Conservation (phyloP, 495 filamentous ascomycete genomes). For the Penicillium parvum region DNA sequence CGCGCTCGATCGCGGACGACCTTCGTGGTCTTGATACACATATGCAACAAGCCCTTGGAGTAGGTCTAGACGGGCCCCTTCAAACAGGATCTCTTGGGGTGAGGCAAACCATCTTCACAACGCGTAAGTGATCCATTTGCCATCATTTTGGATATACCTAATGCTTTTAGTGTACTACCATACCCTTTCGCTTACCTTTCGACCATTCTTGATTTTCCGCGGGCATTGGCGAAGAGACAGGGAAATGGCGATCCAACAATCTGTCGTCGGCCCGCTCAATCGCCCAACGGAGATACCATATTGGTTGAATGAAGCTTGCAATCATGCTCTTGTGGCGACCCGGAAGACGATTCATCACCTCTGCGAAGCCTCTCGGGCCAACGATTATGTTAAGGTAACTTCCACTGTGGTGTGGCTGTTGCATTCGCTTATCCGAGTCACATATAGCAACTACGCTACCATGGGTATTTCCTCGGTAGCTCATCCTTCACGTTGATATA, state of each 20-base stretch:
- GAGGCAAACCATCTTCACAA: conserved; percentile 32
- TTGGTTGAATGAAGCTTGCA: conserved; percentile 45
- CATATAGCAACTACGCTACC: conserved; percentile 43
- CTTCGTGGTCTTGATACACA: conserved; percentile 28
- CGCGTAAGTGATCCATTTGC: conserved; percentile 23
- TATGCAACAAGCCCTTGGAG: conserved; percentile 29
- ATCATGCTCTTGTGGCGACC: conserved; percentile 31
- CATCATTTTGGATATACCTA: neutral
- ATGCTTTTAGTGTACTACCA: conserved; percentile 37
- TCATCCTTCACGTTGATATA: conserved; percentile 38
- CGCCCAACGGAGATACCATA: conserved; percentile 30
- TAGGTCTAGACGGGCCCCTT: conserved; percentile 29
- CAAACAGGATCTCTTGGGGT: conserved; percentile 34
- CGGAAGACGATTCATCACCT: conserved; percentile 37
- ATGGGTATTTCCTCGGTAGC: conserved; percentile 38
- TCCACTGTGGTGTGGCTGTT: too few relatives aligned
- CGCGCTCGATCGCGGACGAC: conserved; percentile 35
- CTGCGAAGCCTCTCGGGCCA: conserved; percentile 29
- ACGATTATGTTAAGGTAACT: conserved; percentile 35
- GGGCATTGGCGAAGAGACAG: conserved; percentile 36
- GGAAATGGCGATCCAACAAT: conserved; percentile 13
- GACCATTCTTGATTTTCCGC: conserved; percentile 44
- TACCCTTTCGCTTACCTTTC: conserved; percentile 39
- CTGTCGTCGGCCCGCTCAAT: conserved; percentile 6
- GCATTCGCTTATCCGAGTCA: too few relatives aligned